These are phyloP conservation scores for Wakefieldia striispora DNA, from an alignment of 768 basidiomycete species.

Conservation along the genomic window DNA sequence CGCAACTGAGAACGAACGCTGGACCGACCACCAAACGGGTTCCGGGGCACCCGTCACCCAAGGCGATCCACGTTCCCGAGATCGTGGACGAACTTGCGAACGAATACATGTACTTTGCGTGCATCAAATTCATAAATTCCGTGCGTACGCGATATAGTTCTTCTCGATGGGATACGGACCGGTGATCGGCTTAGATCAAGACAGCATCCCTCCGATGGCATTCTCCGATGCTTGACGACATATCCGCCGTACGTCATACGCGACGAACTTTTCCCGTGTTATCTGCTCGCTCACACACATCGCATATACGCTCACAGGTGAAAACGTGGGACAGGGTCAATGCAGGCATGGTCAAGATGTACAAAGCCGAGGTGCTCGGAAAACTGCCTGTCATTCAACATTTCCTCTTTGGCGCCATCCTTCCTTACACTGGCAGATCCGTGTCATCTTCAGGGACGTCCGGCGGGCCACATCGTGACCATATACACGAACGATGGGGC, in stretches of 20 bases:
- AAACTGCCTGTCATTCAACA: slow-evolving; percentile 97
- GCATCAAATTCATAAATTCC: slow-evolving; percentile 94
- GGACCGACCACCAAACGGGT: slow-evolving; percentile 9
- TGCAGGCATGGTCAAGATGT: slow-evolving; percentile 97
- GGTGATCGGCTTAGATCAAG: slow-evolving; percentile 62
- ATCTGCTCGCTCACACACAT: not conserved
- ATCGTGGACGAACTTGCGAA: slow-evolving; percentile 89
- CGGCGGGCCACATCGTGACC: slow-evolving; percentile 16
- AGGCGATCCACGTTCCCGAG: slow-evolving; percentile 88
- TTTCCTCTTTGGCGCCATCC: slow-evolving; percentile 87
- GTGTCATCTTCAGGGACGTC: slow-evolving; percentile 32
- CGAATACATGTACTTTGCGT: slow-evolving; percentile 96
- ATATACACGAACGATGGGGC: slow-evolving; percentile 65
- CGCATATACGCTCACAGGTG: slow-evolving; percentile 39
- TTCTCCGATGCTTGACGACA: slow-evolving; percentile 98
- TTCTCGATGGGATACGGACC: not conserved
- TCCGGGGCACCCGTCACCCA: slow-evolving; percentile 79
- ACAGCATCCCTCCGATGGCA: slow-evolving; percentile 96
- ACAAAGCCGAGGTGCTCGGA: slow-evolving; percentile 88
- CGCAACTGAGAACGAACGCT: slow-evolving; percentile 50
- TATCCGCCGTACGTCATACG: slow-evolving; percentile 62
- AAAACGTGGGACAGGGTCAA: slow-evolving; percentile 98
- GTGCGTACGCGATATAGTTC: slow-evolving; percentile 40
- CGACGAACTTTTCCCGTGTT: not conserved
- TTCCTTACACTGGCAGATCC: slow-evolving; percentile 62